Base-by-base conservation (phyloP, 2,329 filamentous ascomycete genomes). In the Blastomyces emzantsi region DNA sequence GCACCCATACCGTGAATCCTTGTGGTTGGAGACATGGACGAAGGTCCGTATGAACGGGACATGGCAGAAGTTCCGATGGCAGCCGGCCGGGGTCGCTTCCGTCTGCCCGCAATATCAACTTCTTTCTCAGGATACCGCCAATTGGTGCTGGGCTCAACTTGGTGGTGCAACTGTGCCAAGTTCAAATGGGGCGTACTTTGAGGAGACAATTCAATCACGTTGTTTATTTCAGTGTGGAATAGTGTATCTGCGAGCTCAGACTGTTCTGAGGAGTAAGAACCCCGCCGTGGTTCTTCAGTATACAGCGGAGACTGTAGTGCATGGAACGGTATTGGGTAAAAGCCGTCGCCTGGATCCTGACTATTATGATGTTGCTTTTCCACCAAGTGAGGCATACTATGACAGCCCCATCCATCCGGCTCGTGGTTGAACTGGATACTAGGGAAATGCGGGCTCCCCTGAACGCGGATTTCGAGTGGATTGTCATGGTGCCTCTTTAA, bases 61-160 rank as follows among this genome's bases (percentile, higher is more conserved):
- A 77, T 71, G 22, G 72, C 69, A 6, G 75, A 71, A 17, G 77
- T 79, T 41, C 77, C 78, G 66, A 80, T 76, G 58, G 78, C 76
- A 62, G 78, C 77, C 43, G 78, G 78, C 60, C 78, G 71, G 17
- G 78, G 78, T 45, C 77, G 73, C 67, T 80, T 80, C 63, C 78
- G 73, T 57, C 78, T 73, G 7, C 77, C 77, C 41, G 78, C 78
- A 66, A 80, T 72, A 64, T 80, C 78, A 57, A 79, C 70, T 66
- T 78, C 74, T 63, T 77, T 78, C 52, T 75, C 73, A 41, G 73
- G 66, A 56, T 73, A 71, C 62, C 73, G 73, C 74, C 74, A 76
- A 17, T 70, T 70, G 28, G 68, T 62, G 28, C 66, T 66, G 25
- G 54, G 22, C 19, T 71, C 72, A 3, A 67, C 66, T 49, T 68